These are phyloP conservation scores for Schoenoplectus tabernaemontani DNA, from an alignment of 202 grass and related monocot species.

Conservation along the genomic window DNA sequence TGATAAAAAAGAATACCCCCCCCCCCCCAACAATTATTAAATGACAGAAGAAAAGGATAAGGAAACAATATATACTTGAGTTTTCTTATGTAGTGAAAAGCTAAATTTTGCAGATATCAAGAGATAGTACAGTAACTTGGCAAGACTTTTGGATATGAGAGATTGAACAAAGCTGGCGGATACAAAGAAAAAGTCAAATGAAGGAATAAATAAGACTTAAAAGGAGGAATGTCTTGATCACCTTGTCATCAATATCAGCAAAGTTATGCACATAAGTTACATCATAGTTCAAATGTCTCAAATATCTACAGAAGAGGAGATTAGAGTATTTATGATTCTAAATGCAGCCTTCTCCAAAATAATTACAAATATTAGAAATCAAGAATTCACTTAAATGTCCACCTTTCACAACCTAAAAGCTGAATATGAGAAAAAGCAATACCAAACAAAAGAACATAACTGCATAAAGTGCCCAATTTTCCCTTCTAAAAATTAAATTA, in stretches of 20 bases:
- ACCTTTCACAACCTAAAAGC: background rate
- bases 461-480: background rate
- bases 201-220: background rate
- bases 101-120: background rate
- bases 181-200: background rate
- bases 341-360: background rate
- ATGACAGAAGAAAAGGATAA: conserved; percentile 10
- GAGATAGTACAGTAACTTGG: background rate
- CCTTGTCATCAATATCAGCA: conserved; percentile 94
- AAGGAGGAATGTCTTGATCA: conserved; percentile 15
- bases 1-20: conserved; percentile 10
- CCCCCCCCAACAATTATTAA: background rate
- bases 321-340: background rate
- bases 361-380: background rate
- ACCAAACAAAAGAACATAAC: background rate
- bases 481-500: background rate
- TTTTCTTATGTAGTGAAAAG: background rate
- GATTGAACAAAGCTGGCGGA: background rate
- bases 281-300: conserved; percentile 78
- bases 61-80: background rate
- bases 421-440: background rate
- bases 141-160: background rate
- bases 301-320: conserved; percentile 40
- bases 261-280: conserved; percentile 84
- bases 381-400: background rate